A percentile compares a stretch with the other conserved stretches of the same genome.
phyloP scores from a whole-genome alignment of 148 eudicot species.

The Vaccinium corymbosum region DNA sequence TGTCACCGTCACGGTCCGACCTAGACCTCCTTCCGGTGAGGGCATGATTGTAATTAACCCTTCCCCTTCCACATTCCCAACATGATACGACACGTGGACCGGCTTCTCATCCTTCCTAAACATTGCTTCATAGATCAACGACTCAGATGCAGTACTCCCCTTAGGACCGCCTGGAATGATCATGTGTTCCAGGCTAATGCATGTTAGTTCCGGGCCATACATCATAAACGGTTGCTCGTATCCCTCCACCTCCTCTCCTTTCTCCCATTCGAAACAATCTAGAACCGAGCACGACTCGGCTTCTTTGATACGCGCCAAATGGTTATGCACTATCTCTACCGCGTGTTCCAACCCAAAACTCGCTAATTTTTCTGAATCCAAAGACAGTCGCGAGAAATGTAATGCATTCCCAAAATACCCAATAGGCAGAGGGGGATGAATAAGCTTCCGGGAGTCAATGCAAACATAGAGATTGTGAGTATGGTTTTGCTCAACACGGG shows the following conservation, averaged over 20 bases:
- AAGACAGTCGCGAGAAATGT: slow-evolving; percentile 32
- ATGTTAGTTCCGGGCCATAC: slow-evolving; percentile 47
- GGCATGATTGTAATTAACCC: slow-evolving; percentile 60
- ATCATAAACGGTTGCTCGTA: slow-evolving; percentile 22
- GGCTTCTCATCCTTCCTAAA: slow-evolving; percentile 50
- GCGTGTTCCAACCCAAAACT: slow-evolving; percentile 20
- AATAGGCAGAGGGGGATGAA: slow-evolving; percentile 34
- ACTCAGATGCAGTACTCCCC: slow-evolving; percentile 11
- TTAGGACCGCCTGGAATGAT: slow-evolving; percentile 12
- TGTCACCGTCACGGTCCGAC: slow-evolving; percentile 42
- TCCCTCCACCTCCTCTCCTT: slow-evolving; percentile 33
- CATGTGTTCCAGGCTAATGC: slow-evolving; percentile 29
- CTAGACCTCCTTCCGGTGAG: slow-evolving; percentile 48
- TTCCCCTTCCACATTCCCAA: slow-evolving; percentile 48
- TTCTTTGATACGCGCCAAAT: slow-evolving; percentile 33
- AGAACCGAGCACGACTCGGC: slow-evolving; percentile 19
- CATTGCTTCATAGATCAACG: slow-evolving; percentile 42
- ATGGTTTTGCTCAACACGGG: neutral
- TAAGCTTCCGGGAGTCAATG: slow-evolving; percentile 39
- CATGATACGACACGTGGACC: slow-evolving; percentile 46
- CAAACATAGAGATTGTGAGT: slow-evolving; percentile 38
- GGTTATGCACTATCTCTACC: slow-evolving; percentile 30
- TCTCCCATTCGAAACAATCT: slow-evolving; percentile 29
- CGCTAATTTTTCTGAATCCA: slow-evolving; percentile 4
- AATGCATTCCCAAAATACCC: slow-evolving; percentile 57